Percentiles rank a stretch among this genome's conserved stretches.
Conservation (phyloP, 805 yeast species). For the Yarrowia deformans region DNA sequence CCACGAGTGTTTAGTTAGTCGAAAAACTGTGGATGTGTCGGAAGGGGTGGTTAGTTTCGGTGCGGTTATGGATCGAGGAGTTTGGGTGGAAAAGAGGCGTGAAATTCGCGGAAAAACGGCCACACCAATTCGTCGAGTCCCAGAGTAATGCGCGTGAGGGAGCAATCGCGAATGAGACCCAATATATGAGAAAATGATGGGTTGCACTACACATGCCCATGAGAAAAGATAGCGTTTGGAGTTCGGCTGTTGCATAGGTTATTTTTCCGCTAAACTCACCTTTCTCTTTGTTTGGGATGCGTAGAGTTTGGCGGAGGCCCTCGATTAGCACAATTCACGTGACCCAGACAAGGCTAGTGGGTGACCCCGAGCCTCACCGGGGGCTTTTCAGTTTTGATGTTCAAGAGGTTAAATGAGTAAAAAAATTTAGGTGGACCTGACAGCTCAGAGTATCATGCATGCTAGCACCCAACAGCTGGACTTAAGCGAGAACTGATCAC, state of each 20-base stretch:
- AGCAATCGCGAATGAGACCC: background rate
- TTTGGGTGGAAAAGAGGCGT: background rate
- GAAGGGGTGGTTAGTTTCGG: background rate
- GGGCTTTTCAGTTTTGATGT: slow-evolving; percentile 9
- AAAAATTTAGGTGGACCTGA: background rate
- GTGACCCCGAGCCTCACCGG: slow-evolving; percentile 9
- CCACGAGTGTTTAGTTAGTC: slow-evolving; percentile 1
- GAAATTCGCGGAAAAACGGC: background rate
- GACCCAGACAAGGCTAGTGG: background rate
- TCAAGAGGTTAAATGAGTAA: background rate
- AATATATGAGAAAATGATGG: slow-evolving; percentile 27
- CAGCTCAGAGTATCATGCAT: too few relatives aligned
- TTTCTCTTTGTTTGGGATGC: slow-evolving; percentile 4
- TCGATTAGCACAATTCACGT: slow-evolving; percentile 36
- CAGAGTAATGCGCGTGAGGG: slow-evolving; percentile 7
- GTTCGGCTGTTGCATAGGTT: slow-evolving; percentile 16
- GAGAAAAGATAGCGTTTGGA: background rate
- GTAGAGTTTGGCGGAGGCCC: background rate
- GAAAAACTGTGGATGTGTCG: slow-evolving; percentile 9
- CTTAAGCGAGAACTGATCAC: background rate
- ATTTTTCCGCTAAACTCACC: slow-evolving; percentile 29
- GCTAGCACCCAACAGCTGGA: too few relatives aligned
- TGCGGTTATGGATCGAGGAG: background rate
- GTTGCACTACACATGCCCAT: slow-evolving; percentile 29
- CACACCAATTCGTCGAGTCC: slow-evolving; percentile 15